These are phyloP conservation scores for Capronia americana DNA, from an alignment of 2,329 filamentous ascomycete genomes.

Conservation along the genomic window DNA sequence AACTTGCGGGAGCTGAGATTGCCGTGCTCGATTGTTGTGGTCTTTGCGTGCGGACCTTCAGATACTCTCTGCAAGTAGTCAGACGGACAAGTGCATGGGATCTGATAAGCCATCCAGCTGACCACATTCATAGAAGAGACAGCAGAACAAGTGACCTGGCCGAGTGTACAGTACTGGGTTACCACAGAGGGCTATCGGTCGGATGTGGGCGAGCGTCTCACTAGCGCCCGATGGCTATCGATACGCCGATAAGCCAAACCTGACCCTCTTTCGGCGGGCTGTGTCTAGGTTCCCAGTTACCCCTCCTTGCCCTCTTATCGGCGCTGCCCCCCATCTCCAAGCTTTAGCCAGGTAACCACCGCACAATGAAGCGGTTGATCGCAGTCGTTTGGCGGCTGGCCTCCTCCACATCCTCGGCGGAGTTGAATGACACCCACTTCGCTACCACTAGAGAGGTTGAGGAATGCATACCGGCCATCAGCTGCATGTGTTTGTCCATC, in stretches of 20 bases:
- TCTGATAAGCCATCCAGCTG: background rate
- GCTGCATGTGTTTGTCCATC: constrained; percentile 15
- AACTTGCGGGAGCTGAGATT: background rate
- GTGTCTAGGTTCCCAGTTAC: background rate
- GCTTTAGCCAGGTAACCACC: background rate
- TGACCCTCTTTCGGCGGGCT: constrained; percentile 4
- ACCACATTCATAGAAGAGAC: background rate
- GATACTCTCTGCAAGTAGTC: background rate
- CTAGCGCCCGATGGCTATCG: constrained; percentile 13
- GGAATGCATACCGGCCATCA: constrained; percentile 15
- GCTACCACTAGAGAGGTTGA: constrained; percentile 14
- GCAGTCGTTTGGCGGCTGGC: background rate
- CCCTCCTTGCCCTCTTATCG: background rate
- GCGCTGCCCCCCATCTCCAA: background rate
- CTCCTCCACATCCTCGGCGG: constrained; percentile 5
- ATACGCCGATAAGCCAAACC: constrained; percentile 24
- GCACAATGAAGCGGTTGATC: background rate
- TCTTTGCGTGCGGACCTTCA: background rate
- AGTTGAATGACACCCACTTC: constrained; percentile 22
- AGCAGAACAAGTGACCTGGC: background rate
- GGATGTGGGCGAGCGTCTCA: background rate
- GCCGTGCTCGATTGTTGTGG: background rate
- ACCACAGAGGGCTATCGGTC: background rate
- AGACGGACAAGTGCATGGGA: background rate
- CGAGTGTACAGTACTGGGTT: background rate